Conservation (phyloP, 768 basidiomycete species). For the Termitomyces sp. region DNA sequence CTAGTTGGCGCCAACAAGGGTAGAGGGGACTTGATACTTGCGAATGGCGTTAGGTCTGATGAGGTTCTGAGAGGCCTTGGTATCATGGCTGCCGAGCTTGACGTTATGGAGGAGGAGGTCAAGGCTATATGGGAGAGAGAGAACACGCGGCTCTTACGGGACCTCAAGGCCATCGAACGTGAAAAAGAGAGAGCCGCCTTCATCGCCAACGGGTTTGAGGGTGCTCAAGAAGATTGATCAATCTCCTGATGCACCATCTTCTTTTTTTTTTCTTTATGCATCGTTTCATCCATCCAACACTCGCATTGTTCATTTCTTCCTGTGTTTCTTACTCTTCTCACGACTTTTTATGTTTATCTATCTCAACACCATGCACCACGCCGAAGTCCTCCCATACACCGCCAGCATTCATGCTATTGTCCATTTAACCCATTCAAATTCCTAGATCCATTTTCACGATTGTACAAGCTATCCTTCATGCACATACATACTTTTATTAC, state of each 20-base stretch:
- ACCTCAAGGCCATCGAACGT: constrained; percentile 28
- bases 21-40: constrained; percentile 47
- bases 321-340: constrained; percentile 3
- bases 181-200: constrained; percentile 9
- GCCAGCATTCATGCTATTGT: constrained; percentile 2
- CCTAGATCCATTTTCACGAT: constrained; percentile 8
- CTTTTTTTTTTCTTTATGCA: constrained; percentile 1
- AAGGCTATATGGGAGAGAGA: constrained; percentile 51
- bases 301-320: constrained; percentile 5
- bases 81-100: constrained; percentile 26
- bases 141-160: constrained; percentile 35
- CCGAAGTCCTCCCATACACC: constrained; percentile 4
- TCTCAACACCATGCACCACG: constrained; percentile 8
- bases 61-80: constrained; percentile 72
- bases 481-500: constrained; percentile 1
- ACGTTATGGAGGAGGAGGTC: constrained; percentile 45
- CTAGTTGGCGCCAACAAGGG: constrained; percentile 31
- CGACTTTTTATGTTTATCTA: constrained; percentile 14
- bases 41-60: constrained; percentile 57
- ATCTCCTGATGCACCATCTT: background rate
- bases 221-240: constrained; percentile 15
- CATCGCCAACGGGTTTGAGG: constrained; percentile 13
- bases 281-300: constrained; percentile 2
- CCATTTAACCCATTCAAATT: constrained; percentile 3
- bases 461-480: constrained; percentile 7